Percentiles rank a stretch among this genome's conserved stretches.
phyloP scores from a whole-genome alignment of 495 filamentous ascomycete genomes.

The Ramalina intermedia region DNA sequence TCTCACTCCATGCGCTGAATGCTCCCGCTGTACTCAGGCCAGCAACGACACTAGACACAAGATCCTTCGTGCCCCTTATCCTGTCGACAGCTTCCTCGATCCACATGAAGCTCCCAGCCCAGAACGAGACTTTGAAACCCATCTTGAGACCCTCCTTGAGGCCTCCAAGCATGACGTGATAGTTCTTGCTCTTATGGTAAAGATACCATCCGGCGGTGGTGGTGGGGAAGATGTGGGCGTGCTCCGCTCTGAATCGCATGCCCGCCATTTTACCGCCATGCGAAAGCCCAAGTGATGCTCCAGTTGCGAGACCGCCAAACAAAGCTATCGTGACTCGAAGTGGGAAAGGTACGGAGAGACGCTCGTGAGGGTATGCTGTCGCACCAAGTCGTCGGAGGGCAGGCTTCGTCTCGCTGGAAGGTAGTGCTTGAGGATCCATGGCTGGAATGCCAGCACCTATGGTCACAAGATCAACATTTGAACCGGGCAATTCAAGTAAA shows the following conservation, averaged over 20 bases:
- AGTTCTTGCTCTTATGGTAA: slow-evolving; percentile 96
- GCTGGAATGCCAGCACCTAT: too few relatives aligned
- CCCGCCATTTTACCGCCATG: slow-evolving; percentile 59
- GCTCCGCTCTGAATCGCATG: slow-evolving; percentile 81
- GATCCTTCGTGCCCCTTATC: slow-evolving; percentile 51
- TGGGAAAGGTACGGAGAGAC: slow-evolving; percentile 50
- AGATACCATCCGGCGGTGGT: slow-evolving; percentile 83
- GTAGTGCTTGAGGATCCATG: too few relatives aligned
- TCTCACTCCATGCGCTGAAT: slow-evolving; percentile 73
- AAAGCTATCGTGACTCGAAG: slow-evolving; percentile 50
- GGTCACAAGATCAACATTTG: too few relatives aligned
- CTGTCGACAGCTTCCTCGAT: slow-evolving; percentile 78
- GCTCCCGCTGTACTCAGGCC: slow-evolving; percentile 68
- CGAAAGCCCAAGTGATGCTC: slow-evolving; percentile 51
- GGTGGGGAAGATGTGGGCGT: slow-evolving; percentile 77
- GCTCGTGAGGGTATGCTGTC: slow-evolving; percentile 21
- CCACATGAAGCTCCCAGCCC: slow-evolving; percentile 53
- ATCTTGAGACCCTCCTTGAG: slow-evolving; percentile 62
- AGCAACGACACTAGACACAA: slow-evolving; percentile 62
- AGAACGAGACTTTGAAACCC: slow-evolving; percentile 51
- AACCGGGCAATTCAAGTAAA: too few relatives aligned
- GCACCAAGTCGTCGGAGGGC: not conserved
- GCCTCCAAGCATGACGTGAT: slow-evolving; percentile 59
- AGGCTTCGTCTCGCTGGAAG: too few relatives aligned
- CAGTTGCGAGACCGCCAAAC: slow-evolving; percentile 44